A percentile compares a stretch with the other conserved stretches of the same genome.
phyloP scores from a whole-genome alignment of 768 basidiomycete genomes.

The Tephrocybe sp. region DNA sequence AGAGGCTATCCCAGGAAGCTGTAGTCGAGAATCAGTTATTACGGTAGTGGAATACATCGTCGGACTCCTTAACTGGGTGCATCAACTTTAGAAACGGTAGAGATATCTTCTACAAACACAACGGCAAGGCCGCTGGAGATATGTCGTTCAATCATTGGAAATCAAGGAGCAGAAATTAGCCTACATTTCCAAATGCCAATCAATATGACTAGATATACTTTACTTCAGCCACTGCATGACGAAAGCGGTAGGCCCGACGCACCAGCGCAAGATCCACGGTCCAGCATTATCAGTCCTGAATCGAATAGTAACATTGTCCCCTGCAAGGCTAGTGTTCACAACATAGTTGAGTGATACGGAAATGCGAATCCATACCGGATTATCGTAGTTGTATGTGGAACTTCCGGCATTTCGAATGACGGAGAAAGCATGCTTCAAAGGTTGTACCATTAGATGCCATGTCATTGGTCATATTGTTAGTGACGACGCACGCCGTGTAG shows the following conservation, averaged over 20 bases:
- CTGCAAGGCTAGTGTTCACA: slow-evolving; percentile 30
- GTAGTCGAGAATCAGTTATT: not conserved
- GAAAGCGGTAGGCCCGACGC: no score
- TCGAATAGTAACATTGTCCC: slow-evolving; percentile 42
- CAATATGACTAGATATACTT: slow-evolving; percentile 36
- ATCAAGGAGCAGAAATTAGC: slow-evolving; percentile 14
- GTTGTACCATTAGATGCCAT: not conserved
- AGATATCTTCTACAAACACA: slow-evolving; percentile 36
- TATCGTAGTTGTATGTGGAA: slow-evolving; percentile 33
- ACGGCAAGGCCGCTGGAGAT: slow-evolving; percentile 32
- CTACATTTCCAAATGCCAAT: slow-evolving; percentile 10
- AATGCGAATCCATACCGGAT: slow-evolving; percentile 32
- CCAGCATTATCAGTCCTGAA: slow-evolving; percentile 39
- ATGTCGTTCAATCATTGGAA: slow-evolving; percentile 5
- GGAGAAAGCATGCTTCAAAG: slow-evolving; percentile 33
- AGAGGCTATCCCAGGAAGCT: slow-evolving; percentile 35
- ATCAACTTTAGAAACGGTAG: not conserved
- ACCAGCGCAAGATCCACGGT: slow-evolving; percentile 50
- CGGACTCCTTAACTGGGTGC: not conserved
- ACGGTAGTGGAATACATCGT: not conserved
- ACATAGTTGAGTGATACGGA: slow-evolving; percentile 16
- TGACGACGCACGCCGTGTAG: slow-evolving; percentile 25
- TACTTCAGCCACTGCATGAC: no score
- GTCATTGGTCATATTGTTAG: not conserved
- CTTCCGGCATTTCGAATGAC: slow-evolving; percentile 35